These are phyloP conservation scores for Arabidopsis hybrid DNA, from an alignment of 441 rosid species.

Conservation along the genomic window DNA sequence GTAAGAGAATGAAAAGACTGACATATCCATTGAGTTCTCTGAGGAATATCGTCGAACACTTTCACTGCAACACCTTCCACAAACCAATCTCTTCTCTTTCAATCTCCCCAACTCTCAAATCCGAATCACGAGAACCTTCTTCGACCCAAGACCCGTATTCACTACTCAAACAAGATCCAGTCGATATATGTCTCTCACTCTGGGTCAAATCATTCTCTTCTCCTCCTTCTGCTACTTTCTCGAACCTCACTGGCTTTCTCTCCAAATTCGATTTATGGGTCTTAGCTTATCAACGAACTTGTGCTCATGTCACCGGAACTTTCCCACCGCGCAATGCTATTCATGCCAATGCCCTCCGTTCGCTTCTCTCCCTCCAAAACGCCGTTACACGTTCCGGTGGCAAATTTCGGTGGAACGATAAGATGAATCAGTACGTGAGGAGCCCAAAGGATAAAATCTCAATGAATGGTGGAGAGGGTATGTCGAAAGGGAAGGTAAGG, in stretches of 20 bases:
- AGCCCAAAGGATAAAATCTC: conserved; percentile 67
- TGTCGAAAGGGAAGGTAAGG: conserved; percentile 69
- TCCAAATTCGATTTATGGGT: conserved; percentile 95
- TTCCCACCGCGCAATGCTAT: conserved; percentile 93
- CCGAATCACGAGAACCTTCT: conserved; percentile 42
- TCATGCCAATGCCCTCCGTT: conserved; percentile 63
- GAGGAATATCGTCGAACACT: conserved; percentile 51
- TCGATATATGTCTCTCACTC: conserved; percentile 72
- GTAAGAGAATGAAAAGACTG: conserved; percentile 38
- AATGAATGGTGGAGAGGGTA: conserved; percentile 33
- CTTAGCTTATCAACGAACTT: conserved; percentile 88
- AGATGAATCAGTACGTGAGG: conserved; percentile 64
- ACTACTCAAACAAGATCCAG: conserved; percentile 84
- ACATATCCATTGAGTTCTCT: conserved; percentile 5
- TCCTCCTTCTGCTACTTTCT: conserved; percentile 56
- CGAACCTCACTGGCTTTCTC: conserved; percentile 86
- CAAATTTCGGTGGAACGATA: conserved; percentile 79
- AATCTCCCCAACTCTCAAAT: conserved; percentile 22
- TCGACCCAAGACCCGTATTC: conserved; percentile 62
- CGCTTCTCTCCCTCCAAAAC: conserved; percentile 77
- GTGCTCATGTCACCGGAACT: conserved; percentile 79
- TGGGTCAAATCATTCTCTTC: conserved; percentile 97
- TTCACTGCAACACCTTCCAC: conserved; percentile 24
- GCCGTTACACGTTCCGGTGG: conserved; percentile 60
- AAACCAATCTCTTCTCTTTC: conserved; percentile 53